phyloP scores from a whole-genome alignment of 1,284 basidiomycete genomes.

The Rhodotorula sp. region DNA sequence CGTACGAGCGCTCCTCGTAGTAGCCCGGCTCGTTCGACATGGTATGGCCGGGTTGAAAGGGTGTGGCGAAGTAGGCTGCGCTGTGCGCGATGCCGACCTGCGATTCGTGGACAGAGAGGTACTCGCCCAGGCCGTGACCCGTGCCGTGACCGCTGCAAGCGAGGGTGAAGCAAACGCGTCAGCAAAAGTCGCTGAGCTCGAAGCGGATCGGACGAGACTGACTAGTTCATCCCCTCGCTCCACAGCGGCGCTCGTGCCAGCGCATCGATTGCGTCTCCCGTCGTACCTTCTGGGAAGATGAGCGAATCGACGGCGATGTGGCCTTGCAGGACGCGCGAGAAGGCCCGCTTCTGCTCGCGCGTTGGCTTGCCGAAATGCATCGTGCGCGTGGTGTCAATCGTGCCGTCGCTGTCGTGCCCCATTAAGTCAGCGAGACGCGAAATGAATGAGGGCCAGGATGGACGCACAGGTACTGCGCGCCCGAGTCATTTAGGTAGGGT shows the following conservation, averaged over 20 bases:
- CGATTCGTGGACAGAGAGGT: constrained; percentile 90
- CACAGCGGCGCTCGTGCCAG: constrained; percentile 84
- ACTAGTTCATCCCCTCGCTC: constrained; percentile 76
- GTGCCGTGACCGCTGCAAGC: constrained; percentile 55
- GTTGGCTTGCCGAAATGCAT: constrained; percentile 72
- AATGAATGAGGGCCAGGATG: no score
- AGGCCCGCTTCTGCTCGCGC: constrained; percentile 74
- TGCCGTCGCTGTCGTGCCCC: constrained; percentile 69
- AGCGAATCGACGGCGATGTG: constrained; percentile 87
- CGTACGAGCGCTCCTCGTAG: constrained; percentile 82
- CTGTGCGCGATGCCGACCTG: constrained; percentile 42
- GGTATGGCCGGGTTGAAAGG: constrained; percentile 79
- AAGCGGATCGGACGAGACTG: neutral
- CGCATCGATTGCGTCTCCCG: constrained; percentile 71
- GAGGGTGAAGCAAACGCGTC: neutral
- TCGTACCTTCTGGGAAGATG: constrained; percentile 84
- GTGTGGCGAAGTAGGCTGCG: constrained; percentile 47
- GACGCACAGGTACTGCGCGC: constrained; percentile 51
- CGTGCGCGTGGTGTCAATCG: constrained; percentile 89
- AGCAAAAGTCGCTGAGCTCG: neutral
- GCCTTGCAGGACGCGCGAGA: constrained; percentile 91
- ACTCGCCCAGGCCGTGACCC: constrained; percentile 88
- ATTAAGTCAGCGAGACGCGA: no score
- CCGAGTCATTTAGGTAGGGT: constrained; percentile 74
- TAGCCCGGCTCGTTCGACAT: constrained; percentile 93